Evolutionary conservation across 23 red algal genomes (phyloP), one percentile per base, ranked within the genome.

Genomic region (Cyanidiococcus yangmingshanensis): DNA sequence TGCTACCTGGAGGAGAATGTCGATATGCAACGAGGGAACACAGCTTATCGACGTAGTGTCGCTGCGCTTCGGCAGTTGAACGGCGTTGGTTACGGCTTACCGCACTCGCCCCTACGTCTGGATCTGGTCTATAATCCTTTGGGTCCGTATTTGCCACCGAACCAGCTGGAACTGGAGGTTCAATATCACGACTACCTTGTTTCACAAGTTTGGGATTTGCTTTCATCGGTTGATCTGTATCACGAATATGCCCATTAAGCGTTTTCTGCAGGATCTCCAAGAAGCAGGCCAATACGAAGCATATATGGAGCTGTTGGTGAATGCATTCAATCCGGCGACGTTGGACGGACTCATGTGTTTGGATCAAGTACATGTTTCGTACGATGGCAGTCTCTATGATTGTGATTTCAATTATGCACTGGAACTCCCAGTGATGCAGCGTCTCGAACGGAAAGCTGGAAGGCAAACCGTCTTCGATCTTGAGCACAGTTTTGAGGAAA

Each of bases 391-490:
- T 12, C 50, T 97, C 1, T 90, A 90, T 77, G 93, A 97, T 67
- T 97, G 93, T 77, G 93, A 97, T 75, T 97, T 97, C 51, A 87
- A 97, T 67, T 97, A 97, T 37, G 93, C 93, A 32, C 75, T 97
- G 57, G 92, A 85, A 17, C 88, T 96, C 36, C 50, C 27, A 35
- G 0, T 2, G 40, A 21, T 25, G 2, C 0, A 15, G 33, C 15
- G 32, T 30, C 0, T 21, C 2, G 1, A 18, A 1, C 1, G 74
- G n/a, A 2, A 77, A 33, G 40, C 38, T 37, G 41, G 59, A 35
- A 15, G 27, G 39, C 33, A 76, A 37, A 91, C 74, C 41, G 75
- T 97, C 63, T 97, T 90, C 80, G 87, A 97, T 82, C 32, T 97
- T 18, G 84, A 35, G n/a, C 21, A 90, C 30, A 37, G 80, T 34